Conservation (phyloP, 495 filamentous ascomycete genomes). For the Copromyces sp. region DNA sequence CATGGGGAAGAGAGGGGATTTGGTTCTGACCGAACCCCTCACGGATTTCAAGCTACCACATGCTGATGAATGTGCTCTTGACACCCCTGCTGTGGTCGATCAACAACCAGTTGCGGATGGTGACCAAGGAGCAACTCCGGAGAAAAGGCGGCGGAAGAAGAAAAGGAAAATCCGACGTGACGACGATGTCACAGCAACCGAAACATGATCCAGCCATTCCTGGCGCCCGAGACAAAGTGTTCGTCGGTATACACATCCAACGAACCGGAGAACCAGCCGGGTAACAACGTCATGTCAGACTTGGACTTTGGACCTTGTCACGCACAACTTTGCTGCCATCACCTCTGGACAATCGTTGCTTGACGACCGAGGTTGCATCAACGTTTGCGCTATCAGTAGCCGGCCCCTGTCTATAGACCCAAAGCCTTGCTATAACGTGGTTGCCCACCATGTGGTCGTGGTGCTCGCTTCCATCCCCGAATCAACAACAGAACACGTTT, state of each 20-base stretch:
- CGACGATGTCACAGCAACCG: background rate
- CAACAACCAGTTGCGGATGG: background rate
- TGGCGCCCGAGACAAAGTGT: background rate
- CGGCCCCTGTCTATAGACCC: background rate
- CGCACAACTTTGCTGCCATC: background rate
- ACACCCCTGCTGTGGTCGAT: background rate
- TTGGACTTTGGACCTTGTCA: background rate
- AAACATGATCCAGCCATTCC: background rate
- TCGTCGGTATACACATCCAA: background rate
- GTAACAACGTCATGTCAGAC: background rate
- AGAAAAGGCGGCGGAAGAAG: background rate
- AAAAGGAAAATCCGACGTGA: background rate
- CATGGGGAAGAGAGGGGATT: constrained; percentile 60
- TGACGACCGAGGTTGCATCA: background rate
- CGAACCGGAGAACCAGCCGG: background rate
- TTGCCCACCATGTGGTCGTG: background rate
- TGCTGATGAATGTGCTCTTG: background rate
- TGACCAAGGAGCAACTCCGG: background rate
- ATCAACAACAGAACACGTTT: background rate
- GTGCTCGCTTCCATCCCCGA: background rate
- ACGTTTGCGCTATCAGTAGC: background rate
- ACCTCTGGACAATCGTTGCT: background rate
- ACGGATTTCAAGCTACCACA: constrained; percentile 7
- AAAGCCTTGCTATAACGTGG: background rate
- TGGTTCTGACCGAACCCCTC: constrained; percentile 62